Evolutionary conservation across 495 filamentous ascomycete species (phyloP).

Genomic region (Arthonia radiata): DNA sequence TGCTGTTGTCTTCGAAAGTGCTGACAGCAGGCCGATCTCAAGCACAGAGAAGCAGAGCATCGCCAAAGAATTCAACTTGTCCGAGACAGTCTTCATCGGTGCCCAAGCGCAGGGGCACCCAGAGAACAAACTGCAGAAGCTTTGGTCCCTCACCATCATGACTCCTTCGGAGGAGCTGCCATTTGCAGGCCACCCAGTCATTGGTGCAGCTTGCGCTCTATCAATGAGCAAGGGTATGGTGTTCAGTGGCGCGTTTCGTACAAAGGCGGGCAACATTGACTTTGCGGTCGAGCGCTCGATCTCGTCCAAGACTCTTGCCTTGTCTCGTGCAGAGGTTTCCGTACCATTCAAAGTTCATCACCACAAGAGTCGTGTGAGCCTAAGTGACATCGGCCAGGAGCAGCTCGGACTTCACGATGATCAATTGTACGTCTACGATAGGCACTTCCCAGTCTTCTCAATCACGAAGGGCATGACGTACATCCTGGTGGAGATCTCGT

Average conservation of each 20-base stretch:
- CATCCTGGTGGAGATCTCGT: constrained; percentile 25
- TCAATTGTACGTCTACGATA: constrained; percentile 12
- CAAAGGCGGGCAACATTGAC: constrained; percentile 37
- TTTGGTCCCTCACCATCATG: constrained; percentile 71
- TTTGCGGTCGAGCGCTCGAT: constrained; percentile 16
- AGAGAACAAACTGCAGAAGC: constrained; percentile 13
- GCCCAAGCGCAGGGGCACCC: constrained; percentile 6
- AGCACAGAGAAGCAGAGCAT: constrained; percentile 36
- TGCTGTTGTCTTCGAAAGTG: constrained; percentile 27
- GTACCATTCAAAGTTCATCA: constrained; percentile 45
- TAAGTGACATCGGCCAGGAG: constrained; percentile 8
- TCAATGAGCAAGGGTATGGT: neutral
- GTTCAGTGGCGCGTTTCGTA: constrained; percentile 11
- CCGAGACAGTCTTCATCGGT: constrained; percentile 62
- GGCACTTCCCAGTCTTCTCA: constrained; percentile 26
- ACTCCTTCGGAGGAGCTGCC: constrained; percentile 33
- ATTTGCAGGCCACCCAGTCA: constrained; percentile 59
- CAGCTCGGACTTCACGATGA: constrained; percentile 8
- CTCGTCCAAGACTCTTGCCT: constrained; percentile 9
- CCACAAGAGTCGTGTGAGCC: constrained; percentile 21
- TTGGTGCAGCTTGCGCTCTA: constrained; percentile 30
- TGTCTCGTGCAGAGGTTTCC: constrained; percentile 24
- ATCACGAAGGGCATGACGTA: constrained; percentile 51
- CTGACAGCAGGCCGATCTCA: constrained; percentile 15
- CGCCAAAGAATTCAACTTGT: constrained; percentile 60